Base-by-base conservation (phyloP, 352 stramenopile genomes). In the Blastocystis sp. region DNA sequence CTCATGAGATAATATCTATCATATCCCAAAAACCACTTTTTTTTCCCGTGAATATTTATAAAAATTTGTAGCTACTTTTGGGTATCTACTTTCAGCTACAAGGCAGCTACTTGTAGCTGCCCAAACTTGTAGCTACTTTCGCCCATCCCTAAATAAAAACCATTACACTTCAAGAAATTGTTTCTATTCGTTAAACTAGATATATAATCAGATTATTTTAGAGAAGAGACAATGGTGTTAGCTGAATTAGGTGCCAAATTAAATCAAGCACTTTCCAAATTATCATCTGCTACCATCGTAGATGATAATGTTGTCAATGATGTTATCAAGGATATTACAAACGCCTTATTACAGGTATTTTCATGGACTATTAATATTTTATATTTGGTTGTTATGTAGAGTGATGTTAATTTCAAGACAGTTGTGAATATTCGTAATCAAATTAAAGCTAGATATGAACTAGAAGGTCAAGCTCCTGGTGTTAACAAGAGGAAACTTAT, bases 261-360 rank as follows among this genome's bases (percentile, higher is more conserved):
- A 42, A 80, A 84, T 68, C 73, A 64, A 32, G 80, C 81, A 48
- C 73, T 90, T 19, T 70, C 73, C 45, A 83, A 84, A 70, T 74
- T 90, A 28, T 85, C 86, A 73, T 75, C 74, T 55, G 75, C 73
- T 55, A 81, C 76, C 36, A 75, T 84, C 25, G 78, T 89, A 36
- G 81, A 91, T 70, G 81, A 91, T 65, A 79, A 86, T 44, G 76
- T 80, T 28, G 73, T 91, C 43, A 83, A 86, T 49, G 70, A 71
- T 39, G 73, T 87, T 36, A 72, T 91, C 2, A 89, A 89, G 71
- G 81, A 91, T 55, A 86, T 91, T 54, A 82, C 76, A 56, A 74
- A 75, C 37, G 81, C 81, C 57, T 71, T 91, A 68, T 75, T 91
- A 37, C 75, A 86, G 66, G 81, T 59, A 52, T 4, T 16, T 1